Evolutionary conservation across 1,284 basidiomycete species (phyloP), one percentile per base, ranked within the genome.

Genomic region (Puccinia novopanici): DNA sequence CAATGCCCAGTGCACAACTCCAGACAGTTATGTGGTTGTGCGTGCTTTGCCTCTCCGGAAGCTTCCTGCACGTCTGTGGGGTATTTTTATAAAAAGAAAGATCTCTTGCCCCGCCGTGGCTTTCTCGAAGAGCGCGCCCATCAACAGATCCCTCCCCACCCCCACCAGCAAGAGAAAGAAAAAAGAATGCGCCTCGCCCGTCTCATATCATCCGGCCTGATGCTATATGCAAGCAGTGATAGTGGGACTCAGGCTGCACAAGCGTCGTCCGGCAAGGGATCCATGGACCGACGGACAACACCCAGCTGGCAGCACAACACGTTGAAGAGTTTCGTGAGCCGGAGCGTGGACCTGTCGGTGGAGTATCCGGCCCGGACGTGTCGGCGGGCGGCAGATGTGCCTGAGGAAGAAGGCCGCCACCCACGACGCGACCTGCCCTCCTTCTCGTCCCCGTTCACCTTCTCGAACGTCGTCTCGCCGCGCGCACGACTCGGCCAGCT

Each of bases 401-500:
- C 3, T 27, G 68, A 71, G 6, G 27, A 34, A 24, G 17, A 4
- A 34, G 48, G 3, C 13, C 48, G 52, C 24, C 68, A 45, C 68
- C 63, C 45, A 17, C 37, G 63, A 48, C 63, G 63, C 40, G 63
- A 67, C n/a, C 22, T 67, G 22, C 40, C 63, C 37, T 40, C 63
- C 22, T 22, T 71, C 27, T 52, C 68, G 8, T 71, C 52, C 52
- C 68, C 68, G 52, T 52, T 71, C 68, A 52, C 68, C 8, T 71
- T 71, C 52, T 71, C 68, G n/a, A 13, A 74, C 17, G 24, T 74
- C 22, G 54, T 74, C 19, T 74, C 72, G 10, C 72, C 72, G 15
- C 40, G 40, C n/a, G 54, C 72, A 19, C 50, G 72, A 15, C 54
- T 74, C 19, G 72, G 72, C 50, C 72, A 74, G 54, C 37, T 74